Evolutionary conservation across 495 filamentous ascomycete genomes (phyloP).

Genomic region (Hyaloscypha variabilis): DNA sequence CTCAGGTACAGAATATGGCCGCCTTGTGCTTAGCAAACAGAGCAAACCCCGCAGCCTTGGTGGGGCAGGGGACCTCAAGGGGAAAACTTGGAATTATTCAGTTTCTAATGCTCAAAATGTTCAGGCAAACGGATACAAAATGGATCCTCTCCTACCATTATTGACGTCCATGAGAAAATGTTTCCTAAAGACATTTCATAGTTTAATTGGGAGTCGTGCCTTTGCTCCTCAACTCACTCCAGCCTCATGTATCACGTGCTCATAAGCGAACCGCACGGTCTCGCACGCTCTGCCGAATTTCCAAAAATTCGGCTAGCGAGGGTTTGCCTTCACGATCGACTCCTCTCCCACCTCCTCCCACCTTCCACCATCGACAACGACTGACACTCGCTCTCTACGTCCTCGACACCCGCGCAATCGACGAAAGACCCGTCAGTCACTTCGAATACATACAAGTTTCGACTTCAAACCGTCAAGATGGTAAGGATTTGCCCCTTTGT

Average conservation of each 20-base stretch:
- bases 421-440: constrained; percentile 47
- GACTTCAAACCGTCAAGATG: constrained; percentile 56
- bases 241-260: neutral
- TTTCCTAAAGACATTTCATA: too few species aligned
- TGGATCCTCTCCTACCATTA: too few species aligned
- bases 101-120: too few species aligned
- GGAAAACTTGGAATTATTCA: neutral
- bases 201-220: too few species aligned
- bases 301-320: neutral
- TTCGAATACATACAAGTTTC: constrained; percentile 34
- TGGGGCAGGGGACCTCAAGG: neutral
- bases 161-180: too few species aligned
- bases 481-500: constrained; percentile 44
- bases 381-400: constrained; percentile 36
- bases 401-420: constrained; percentile 36
- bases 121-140: too few species aligned
- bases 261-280: constrained; percentile 3
- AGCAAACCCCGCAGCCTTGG: constrained; percentile 12
- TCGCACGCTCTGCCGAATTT: neutral
- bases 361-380: constrained; percentile 34
- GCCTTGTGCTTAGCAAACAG: constrained; percentile 9
- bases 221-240: too few species aligned
- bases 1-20: neutral
- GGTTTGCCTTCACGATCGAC: neutral
- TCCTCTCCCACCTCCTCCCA: constrained; percentile 3